phyloP scores from a whole-genome alignment of 352 stramenopile genomes.

The Globisporangium acanthophoron region DNA sequence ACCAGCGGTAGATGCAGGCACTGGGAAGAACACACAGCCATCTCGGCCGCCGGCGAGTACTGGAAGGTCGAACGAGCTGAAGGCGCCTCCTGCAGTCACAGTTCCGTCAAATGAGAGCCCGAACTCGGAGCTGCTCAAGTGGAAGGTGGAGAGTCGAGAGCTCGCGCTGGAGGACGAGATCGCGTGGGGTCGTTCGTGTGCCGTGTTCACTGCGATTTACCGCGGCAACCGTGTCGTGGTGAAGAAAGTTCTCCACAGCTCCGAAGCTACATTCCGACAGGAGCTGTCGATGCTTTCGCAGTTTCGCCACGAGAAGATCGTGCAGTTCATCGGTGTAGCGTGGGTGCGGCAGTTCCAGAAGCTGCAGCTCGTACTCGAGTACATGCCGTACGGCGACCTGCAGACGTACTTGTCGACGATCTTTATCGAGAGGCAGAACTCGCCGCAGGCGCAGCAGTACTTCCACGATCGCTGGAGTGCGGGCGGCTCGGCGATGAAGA shows the following conservation, averaged over 20 bases:
- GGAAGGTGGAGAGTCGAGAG: constrained; percentile 1
- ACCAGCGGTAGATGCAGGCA: not conserved
- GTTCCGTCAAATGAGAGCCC: not conserved
- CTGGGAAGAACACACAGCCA: not conserved
- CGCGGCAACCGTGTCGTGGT: constrained; percentile 7
- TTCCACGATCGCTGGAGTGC: not conserved
- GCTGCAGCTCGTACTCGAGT: constrained; percentile 19
- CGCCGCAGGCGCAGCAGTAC: not conserved
- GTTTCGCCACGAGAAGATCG: constrained; percentile 19
- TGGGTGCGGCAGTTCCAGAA: constrained; percentile 10
- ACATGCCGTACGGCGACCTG: constrained; percentile 25
- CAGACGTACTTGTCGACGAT: constrained; percentile 15
- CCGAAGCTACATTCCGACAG: constrained; percentile 12
- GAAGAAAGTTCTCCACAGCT: constrained; percentile 8
- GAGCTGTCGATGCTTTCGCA: constrained; percentile 15
- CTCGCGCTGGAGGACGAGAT: constrained; percentile 11
- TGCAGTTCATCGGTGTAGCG: constrained; percentile 17
- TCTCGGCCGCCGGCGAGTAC: not conserved
- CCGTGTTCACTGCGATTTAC: constrained; percentile 13
- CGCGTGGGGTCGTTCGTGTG: constrained; percentile 10
- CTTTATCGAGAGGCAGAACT: constrained; percentile 1
- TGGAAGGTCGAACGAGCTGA: not conserved
- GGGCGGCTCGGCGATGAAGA: constrained; percentile 1
- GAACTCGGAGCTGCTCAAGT: constrained; percentile 4
- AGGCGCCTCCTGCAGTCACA: not conserved